These are phyloP conservation scores for Aschersonia sp. DNA, from an alignment of 2,329 filamentous ascomycete species.

Conservation along the genomic window DNA sequence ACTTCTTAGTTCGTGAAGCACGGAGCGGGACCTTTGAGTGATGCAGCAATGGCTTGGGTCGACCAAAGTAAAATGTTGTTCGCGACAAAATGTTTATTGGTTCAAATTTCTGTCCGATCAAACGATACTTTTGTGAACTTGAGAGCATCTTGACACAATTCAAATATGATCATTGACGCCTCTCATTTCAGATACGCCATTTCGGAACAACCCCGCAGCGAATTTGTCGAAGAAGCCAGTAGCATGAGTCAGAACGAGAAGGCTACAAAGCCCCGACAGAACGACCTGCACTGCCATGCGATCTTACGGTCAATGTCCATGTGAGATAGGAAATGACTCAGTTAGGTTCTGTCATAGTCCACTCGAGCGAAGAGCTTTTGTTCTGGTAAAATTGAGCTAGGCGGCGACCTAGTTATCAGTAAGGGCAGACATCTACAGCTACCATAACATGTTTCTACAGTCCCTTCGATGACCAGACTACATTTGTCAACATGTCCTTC, in stretches of 20 bases:
- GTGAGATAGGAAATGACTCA: neutral
- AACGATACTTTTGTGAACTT: neutral
- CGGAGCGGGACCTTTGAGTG: neutral
- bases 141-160: neutral
- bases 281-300: neutral
- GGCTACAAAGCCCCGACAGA: neutral
- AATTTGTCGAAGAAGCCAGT: neutral
- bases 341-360: neutral
- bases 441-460: neutral
- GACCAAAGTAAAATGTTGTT: neutral
- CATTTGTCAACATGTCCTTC: neutral
- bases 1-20: neutral
- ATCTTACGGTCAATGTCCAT: neutral
- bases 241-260: neutral
- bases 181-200: neutral
- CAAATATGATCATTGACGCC: neutral
- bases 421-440: neutral
- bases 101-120: neutral
- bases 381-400: neutral
- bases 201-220: neutral
- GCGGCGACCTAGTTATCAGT: neutral
- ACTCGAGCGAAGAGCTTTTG: neutral
- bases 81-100: neutral
- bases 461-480: neutral
- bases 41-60: neutral